These are phyloP conservation scores for Ceratocystis harringtonii DNA, from an alignment of 2,329 filamentous ascomycete species.

Conservation along the genomic window DNA sequence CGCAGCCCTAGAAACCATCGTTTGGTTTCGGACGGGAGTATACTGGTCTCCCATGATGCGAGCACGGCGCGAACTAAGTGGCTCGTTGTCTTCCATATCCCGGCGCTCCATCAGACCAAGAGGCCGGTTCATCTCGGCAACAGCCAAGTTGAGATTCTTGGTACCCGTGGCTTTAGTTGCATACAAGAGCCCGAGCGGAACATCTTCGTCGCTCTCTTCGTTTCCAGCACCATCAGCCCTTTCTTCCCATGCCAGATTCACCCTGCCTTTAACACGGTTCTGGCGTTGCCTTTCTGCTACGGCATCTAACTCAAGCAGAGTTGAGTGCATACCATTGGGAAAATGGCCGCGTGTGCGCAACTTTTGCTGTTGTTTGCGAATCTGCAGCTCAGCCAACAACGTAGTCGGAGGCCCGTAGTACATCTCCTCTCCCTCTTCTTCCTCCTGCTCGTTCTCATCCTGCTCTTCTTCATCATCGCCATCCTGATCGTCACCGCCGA, in stretches of 20 bases:
- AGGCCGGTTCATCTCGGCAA: conserved; percentile 46
- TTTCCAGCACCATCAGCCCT: conserved; percentile 31
- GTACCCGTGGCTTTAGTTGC: conserved; percentile 43
- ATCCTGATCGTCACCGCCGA: conserved; percentile 21
- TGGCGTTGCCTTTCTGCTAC: conserved; percentile 74
- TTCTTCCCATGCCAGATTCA: conserved; percentile 86
- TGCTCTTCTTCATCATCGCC: conserved; percentile 27
- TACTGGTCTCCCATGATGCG: conserved; percentile 52
- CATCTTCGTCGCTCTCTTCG: conserved; percentile 59
- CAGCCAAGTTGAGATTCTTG: conserved; percentile 31
- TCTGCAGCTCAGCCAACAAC: conserved; percentile 76
- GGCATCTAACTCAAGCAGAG: conserved; percentile 76
- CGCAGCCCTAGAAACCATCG: conserved; percentile 25
- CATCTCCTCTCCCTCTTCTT: conserved; percentile 33
- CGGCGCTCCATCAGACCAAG: conserved; percentile 65
- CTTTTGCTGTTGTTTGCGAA: conserved; percentile 80
- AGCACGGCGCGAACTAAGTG: conserved; percentile 60
- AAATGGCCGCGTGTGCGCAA: conserved; percentile 53
- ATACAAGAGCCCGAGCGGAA: conserved; percentile 71
- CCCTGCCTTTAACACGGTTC: conserved; percentile 55
- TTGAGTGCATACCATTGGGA: conserved; percentile 76
- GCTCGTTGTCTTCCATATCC: conserved; percentile 84
- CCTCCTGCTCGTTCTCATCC: conserved; percentile 29
- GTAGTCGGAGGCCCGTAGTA: conserved; percentile 71
- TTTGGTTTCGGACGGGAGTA: conserved; percentile 23